These are phyloP conservation scores for Fusarium austroafricanum DNA, from an alignment of 2,329 filamentous ascomycete genomes.

Conservation along the genomic window DNA sequence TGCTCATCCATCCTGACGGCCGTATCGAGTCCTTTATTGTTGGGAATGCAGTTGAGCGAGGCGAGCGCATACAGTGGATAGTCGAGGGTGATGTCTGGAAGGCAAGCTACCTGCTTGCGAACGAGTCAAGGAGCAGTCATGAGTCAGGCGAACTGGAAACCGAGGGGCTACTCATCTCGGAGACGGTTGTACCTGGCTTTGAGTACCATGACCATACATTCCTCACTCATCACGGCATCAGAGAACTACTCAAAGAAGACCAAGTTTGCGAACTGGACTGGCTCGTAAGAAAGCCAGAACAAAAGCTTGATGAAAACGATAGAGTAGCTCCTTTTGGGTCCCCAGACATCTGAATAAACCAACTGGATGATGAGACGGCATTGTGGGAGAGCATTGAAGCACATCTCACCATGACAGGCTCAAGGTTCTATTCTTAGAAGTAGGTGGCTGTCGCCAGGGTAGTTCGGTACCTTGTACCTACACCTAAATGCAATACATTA, in stretches of 20 bases:
- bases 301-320: not conserved
- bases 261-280: constrained; percentile 61
- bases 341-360: not conserved
- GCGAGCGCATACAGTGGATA: constrained; percentile 75
- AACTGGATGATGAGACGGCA: not conserved
- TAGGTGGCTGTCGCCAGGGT: not conserved
- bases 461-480: constrained; percentile 1
- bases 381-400: not conserved
- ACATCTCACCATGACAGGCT: not conserved
- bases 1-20: constrained; percentile 69
- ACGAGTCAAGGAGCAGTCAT: constrained; percentile 6
- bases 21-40: constrained; percentile 74
- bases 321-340: not conserved
- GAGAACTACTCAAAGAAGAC: constrained; percentile 63
- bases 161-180: constrained; percentile 71
- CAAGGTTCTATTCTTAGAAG: not conserved
- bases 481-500: constrained; percentile 22
- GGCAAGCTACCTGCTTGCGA: constrained; percentile 66
- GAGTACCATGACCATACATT: constrained; percentile 77
- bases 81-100: constrained; percentile 77
- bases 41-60: constrained; percentile 65
- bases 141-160: constrained; percentile 52
- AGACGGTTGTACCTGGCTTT: constrained; percentile 76
- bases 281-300: constrained; percentile 51
- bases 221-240: constrained; percentile 62